Conservation (phyloP, 2,329 filamentous ascomycete species). For the Alternaria rosae region DNA sequence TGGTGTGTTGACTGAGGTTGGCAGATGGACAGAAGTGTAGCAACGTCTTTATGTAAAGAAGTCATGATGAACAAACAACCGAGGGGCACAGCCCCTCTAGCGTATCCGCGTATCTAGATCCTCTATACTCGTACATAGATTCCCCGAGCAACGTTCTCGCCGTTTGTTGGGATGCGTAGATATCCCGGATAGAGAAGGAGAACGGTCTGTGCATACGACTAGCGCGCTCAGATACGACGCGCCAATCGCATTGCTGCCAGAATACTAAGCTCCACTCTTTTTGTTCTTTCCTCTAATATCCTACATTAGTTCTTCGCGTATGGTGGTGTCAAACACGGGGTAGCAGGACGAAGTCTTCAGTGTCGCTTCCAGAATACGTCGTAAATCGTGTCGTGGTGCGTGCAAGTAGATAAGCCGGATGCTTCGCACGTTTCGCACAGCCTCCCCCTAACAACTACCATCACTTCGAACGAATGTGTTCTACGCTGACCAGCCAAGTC, state of each 20-base stretch:
- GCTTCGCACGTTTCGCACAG: not conserved
- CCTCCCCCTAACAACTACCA: not conserved
- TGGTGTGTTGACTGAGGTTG: not conserved
- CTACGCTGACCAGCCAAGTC: not conserved
- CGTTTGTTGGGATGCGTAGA: not conserved
- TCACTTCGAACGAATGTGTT: not conserved
- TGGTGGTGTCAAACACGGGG: not conserved
- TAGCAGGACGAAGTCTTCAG: not conserved
- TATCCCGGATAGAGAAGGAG: not conserved
- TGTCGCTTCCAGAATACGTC: not conserved
- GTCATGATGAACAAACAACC: not conserved
- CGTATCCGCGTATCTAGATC: conserved; percentile 6
- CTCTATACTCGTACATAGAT: not conserved
- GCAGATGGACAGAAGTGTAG: not conserved
- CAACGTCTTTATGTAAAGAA: conserved; percentile 1
- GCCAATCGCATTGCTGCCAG: conserved; percentile 10
- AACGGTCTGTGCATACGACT: conserved; percentile 7
- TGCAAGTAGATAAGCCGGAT: conserved; percentile 1
- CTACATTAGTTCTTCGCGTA: not conserved
- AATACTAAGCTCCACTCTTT: not conserved
- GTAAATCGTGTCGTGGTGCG: not conserved
- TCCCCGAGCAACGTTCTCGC: not conserved
- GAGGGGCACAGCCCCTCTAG: not conserved
- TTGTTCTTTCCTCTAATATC: not conserved
- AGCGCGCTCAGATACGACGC: conserved; percentile 3